phyloP scores from a whole-genome alignment of 2,329 filamentous ascomycete genomes.

The Colletotrichum liaoningense region DNA sequence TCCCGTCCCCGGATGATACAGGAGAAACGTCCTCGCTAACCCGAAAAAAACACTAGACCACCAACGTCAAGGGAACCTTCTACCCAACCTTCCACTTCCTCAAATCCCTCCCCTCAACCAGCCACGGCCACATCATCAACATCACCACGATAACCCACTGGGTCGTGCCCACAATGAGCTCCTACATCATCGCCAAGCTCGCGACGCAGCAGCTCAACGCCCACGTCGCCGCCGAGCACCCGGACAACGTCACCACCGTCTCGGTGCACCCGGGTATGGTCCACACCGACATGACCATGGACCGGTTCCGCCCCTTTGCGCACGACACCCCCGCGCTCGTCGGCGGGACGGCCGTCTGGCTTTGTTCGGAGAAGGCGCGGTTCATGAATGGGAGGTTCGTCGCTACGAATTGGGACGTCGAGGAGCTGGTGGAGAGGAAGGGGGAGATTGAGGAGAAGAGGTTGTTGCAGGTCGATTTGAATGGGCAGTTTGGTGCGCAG shows the following conservation, averaged over 20 bases:
- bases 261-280: conserved; percentile 47
- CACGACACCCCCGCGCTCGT: conserved; percentile 43
- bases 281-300: conserved; percentile 42
- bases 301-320: conserved; percentile 41
- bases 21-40: not conserved
- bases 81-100: conserved; percentile 45
- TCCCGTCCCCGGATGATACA: not conserved
- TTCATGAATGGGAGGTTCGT: conserved; percentile 48
- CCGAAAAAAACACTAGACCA: conserved; percentile 14
- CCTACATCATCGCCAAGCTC: conserved; percentile 46
- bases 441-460: conserved; percentile 18
- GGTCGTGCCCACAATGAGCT: conserved; percentile 38
- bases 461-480: conserved; percentile 17
- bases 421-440: conserved; percentile 40
- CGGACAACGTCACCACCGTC: conserved; percentile 41
- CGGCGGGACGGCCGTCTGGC: conserved; percentile 42
- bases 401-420: conserved; percentile 49
- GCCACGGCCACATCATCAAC: conserved; percentile 40
- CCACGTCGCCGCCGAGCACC: conserved; percentile 45
- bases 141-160: conserved; percentile 38
- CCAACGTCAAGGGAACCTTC: conserved; percentile 55
- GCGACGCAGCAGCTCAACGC: conserved; percentile 44
- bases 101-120: conserved; percentile 10
- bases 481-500: conserved; percentile 10
- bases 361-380: conserved; percentile 42